Evolutionary conservation across 495 filamentous ascomycete genomes (phyloP).

Genomic region (Neurospora sp.): DNA sequence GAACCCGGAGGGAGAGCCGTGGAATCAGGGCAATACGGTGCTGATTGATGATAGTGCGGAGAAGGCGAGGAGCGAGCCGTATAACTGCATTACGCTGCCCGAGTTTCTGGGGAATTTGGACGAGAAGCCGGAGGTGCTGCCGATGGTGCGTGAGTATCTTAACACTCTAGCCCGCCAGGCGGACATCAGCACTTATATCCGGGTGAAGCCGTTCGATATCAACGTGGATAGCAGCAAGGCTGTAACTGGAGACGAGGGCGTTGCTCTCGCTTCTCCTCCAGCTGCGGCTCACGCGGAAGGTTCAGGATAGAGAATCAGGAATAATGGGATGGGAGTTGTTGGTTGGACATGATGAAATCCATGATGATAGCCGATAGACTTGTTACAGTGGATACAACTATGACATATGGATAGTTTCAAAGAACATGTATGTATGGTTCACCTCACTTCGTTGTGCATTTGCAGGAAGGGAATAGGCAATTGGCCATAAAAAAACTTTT

Average conservation of each 20-base stretch:
- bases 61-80: slow-evolving; percentile 75
- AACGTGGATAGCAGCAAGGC: neutral
- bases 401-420: neutral
- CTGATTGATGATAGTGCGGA: slow-evolving; percentile 73
- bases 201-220: slow-evolving; percentile 22
- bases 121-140: slow-evolving; percentile 29
- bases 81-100: slow-evolving; percentile 69
- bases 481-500: neutral
- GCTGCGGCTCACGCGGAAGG: neutral
- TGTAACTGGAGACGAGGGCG: neutral
- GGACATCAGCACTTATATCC: slow-evolving; percentile 40
- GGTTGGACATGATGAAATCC: neutral
- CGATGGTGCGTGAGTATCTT: slow-evolving; percentile 40
- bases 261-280: neutral
- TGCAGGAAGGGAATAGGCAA: neutral
- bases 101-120: slow-evolving; percentile 51
- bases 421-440: neutral
- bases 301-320: neutral
- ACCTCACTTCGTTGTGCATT: neutral
- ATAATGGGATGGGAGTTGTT: neutral
- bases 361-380: neutral
- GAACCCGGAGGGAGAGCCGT: slow-evolving; percentile 36
- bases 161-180: slow-evolving; percentile 28
- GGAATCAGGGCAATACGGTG: slow-evolving; percentile 80
- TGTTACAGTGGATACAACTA: neutral